Percentiles rank a stretch among this genome's conserved stretches.
Evolutionary conservation across 139 green algal species (phyloP).

Genomic region (Tetratostichococcus sp.): DNA sequence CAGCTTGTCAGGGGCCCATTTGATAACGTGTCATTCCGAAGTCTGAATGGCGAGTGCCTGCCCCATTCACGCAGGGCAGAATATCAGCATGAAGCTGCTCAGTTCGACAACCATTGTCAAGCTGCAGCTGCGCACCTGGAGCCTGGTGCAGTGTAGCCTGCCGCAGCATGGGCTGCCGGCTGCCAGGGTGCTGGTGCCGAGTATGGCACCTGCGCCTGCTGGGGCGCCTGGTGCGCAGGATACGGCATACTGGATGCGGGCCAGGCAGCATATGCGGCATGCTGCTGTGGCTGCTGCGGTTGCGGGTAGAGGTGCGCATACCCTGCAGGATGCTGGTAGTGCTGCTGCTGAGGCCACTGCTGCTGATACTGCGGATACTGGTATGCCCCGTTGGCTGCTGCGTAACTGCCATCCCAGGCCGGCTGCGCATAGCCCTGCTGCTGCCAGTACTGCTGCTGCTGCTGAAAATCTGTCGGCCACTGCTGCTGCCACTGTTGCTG

Average conservation of each 20-base stretch:
- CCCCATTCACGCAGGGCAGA: no score
- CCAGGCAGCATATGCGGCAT: no score
- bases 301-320: not conserved
- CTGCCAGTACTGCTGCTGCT: conserved; percentile 4
- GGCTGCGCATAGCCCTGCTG: not conserved
- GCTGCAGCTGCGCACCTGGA: not conserved
- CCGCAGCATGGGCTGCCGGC: not conserved
- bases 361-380: not conserved
- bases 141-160: not conserved
- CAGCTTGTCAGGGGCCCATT: no score
- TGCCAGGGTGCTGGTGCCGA: no score
- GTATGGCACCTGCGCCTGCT: no score
- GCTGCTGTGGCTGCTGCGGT: conserved; percentile 4
- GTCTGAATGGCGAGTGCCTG: no score
- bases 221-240: no score
- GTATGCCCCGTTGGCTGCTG: not conserved
- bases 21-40: no score
- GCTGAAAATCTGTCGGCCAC: not conserved
- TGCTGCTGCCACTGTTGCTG: conserved; percentile 10
- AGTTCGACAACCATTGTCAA: no score
- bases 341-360: not conserved
- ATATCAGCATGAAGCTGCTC: no score
- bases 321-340: not conserved
- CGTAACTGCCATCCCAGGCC: not conserved
- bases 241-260: no score